These are phyloP conservation scores for Allantophomopsis cytisporea DNA, from an alignment of 2,329 filamentous ascomycete species.

Conservation along the genomic window DNA sequence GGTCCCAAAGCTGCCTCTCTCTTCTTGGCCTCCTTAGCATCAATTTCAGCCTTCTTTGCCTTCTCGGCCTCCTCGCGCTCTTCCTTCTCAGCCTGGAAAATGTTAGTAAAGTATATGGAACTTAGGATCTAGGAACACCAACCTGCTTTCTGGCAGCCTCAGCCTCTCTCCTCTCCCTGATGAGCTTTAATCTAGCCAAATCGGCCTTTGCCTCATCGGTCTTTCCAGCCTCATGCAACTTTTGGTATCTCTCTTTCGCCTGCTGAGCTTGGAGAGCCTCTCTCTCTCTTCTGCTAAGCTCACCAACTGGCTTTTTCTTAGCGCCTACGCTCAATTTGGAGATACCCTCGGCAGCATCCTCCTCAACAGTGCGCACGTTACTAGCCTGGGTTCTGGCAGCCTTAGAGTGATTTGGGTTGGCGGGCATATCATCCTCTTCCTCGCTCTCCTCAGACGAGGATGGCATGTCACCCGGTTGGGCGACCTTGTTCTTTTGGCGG, in stretches of 20 bases:
- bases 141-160: conserved; percentile 75
- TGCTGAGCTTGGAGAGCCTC: conserved; percentile 79
- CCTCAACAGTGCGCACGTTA: conserved; percentile 24
- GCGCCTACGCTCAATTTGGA: conserved; percentile 34
- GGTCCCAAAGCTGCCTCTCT: conserved; percentile 18
- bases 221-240: conserved; percentile 87
- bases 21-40: conserved; percentile 27
- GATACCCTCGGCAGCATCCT: conserved; percentile 37
- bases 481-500: conserved; percentile 53
- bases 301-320: conserved; percentile 28
- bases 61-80: conserved; percentile 22
- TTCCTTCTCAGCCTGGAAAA: conserved; percentile 20
- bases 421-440: conserved; percentile 54
- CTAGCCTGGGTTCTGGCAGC: conserved; percentile 47
- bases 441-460: conserved; percentile 50
- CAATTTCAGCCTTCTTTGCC: conserved; percentile 29
- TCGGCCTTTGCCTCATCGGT: conserved; percentile 91
- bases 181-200: conserved; percentile 66
- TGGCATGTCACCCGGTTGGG: conserved; percentile 77
- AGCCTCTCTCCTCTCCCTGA: conserved; percentile 75
- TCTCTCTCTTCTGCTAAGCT: conserved; percentile 53
- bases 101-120: conserved; percentile 7
- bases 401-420: conserved; percentile 86
- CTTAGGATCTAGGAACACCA: conserved; percentile 23
- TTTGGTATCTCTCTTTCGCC: conserved; percentile 81